Conservation (phyloP, 352 stramenopile species). For the Globisporangium okanoganense region DNA sequence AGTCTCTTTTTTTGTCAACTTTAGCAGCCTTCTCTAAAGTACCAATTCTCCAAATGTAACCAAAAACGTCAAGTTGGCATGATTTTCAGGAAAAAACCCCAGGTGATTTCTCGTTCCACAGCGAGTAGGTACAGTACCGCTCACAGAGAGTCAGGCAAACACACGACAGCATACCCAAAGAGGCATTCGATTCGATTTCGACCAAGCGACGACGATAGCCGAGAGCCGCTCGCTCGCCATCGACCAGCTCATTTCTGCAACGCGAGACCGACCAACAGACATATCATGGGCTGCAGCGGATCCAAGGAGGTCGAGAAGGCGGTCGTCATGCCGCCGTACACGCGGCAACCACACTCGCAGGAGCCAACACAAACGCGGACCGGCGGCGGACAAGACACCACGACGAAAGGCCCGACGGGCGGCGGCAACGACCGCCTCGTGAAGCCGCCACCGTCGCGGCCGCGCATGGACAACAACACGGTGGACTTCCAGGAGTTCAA, state of each 20-base stretch:
- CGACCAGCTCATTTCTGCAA: slow-evolving; percentile 6
- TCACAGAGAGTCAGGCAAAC: slow-evolving; percentile 5
- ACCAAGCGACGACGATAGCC: slow-evolving; percentile 7
- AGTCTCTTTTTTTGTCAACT: too few species aligned
- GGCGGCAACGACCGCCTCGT: neutral
- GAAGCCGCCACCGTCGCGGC: slow-evolving; percentile 9
- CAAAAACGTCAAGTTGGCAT: too few species aligned
- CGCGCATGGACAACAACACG: slow-evolving; percentile 31
- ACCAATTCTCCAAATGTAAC: too few species aligned
- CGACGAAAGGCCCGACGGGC: neutral
- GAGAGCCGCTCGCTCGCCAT: neutral
- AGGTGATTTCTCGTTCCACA: slow-evolving; percentile 3
- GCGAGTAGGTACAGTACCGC: neutral
- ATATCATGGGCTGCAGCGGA: slow-evolving; percentile 12
- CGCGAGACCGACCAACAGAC: neutral
- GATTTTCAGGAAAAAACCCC: too few species aligned
- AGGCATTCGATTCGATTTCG: slow-evolving; percentile 1
- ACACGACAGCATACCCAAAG: neutral
- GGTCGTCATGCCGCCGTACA: slow-evolving; percentile 2
- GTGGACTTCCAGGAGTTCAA: slow-evolving; percentile 86
- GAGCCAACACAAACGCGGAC: slow-evolving; percentile 1
- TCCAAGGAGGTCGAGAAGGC: slow-evolving; percentile 11
- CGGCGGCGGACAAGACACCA: neutral
- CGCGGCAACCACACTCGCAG: slow-evolving; percentile 1
- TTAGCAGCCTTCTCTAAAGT: too few species aligned